Evolutionary conservation across 1,284 basidiomycete species (phyloP).

Genomic region (Anthracocystis walkeri): DNA sequence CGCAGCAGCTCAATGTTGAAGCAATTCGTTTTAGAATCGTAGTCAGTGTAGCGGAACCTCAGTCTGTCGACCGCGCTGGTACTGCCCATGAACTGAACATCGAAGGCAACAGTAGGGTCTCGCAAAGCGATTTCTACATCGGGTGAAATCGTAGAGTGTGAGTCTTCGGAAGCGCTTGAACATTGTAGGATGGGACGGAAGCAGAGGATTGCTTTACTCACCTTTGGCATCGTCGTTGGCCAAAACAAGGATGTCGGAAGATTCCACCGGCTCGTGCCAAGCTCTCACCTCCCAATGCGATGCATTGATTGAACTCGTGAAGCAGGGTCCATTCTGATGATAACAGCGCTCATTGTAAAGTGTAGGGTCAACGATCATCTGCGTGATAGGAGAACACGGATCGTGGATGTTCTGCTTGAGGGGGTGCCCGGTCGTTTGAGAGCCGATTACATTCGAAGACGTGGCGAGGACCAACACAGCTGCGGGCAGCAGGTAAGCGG

Average conservation of each 20-base stretch:
- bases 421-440: not conserved
- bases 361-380: not conserved
- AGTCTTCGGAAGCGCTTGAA: no score
- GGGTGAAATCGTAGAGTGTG: no score
- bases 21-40: no score
- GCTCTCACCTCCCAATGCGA: not conserved
- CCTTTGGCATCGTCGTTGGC: not conserved
- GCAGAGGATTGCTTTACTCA: no score
- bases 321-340: conserved; percentile 9
- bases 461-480: not conserved
- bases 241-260: not conserved
- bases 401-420: not conserved
- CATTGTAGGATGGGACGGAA: no score
- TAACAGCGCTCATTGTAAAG: conserved; percentile 4
- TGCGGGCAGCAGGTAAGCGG: not conserved
- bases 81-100: no score
- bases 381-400: conserved; percentile 3
- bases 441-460: not conserved
- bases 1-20: no score
- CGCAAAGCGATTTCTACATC: no score
- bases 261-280: conserved; percentile 18
- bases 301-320: not conserved
- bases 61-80: no score
- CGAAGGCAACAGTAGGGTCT: no score
- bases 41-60: no score